Evolutionary conservation across 352 stramenopile genomes (phyloP), one percentile per base, ranked within the genome.

Genomic region (Phytopythium vexans): DNA sequence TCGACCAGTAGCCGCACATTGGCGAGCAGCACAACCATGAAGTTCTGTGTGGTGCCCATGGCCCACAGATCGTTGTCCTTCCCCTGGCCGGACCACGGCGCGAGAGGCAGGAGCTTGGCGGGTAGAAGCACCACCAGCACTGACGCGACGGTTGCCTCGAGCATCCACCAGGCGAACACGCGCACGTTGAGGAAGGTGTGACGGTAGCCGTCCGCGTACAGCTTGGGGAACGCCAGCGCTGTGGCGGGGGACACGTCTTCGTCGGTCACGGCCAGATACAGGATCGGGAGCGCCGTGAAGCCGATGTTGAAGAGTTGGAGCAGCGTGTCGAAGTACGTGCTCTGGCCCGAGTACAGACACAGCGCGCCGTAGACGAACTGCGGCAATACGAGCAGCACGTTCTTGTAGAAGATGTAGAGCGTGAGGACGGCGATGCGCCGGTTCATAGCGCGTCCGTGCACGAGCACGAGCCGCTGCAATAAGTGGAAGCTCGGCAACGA

Each of bases 341-440:
- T 83, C 40, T 94, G 82, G 7, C 83, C 83, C 2, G 77, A 92
- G 64, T 86, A 92, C 11, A 90, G 65, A 12, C 77, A 90, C 41
- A 80, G 83, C 6, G 62, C 73, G 5, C 79, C 79, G 47, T 74
- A 92, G 49, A 94, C 78, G 51, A 90, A 92, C 57, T 92, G 79
- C 21, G 82, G 75, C 15, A 94, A 58, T 38, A 92, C 82, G 10
- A 94, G 70, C 37, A 92, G 56, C 32, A 88, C 77, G 65, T 91
- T 92, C 66, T 94, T 94, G 76, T 94, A 92, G 62, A 94, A 94
- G n/a, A 88, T 88, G 64, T 92, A 94, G 35, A 89, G 62, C 37
- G 81, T 88, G 31, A 94, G 56, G 41, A 82, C 59, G 8, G 75
- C 64, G 35, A 88, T 84, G 15, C 76, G 74, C 3, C 79, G 62